Base-by-base conservation (phyloP, 2,329 filamentous ascomycete species). In the Colletotrichum sublineola region DNA sequence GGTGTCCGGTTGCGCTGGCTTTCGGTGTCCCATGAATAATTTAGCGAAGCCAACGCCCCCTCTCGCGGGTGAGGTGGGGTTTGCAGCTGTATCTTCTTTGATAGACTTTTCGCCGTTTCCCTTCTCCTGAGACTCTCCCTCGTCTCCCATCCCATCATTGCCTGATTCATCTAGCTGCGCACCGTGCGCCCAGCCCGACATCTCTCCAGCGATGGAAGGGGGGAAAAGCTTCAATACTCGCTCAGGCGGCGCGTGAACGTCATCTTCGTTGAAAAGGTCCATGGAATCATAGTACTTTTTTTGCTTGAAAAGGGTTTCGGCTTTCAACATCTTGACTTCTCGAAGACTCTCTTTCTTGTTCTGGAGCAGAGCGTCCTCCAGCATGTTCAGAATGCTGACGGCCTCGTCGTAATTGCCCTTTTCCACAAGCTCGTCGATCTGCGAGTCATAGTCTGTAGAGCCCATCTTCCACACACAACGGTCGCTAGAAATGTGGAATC, bases 391-490 rank as follows among this genome's bases (percentile, higher is more conserved):
- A 11, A 99, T 85, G 78, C 95, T 98, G 74, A 98, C 93, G 0
- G 96, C 96, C 82, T 99, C 97, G 77, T 99, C 96, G 67, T 95
- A 94, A 73, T 90, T 89, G 12, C 88, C 90, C 72, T 88, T 89
- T 29, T 91, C 88, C 1, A 97, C 90, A 36, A 99, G 87, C 75
- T 96, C 91, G 72, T 95, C 90, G 31, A 98, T 90, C 79, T 99
- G 96, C 2, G 91, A 91, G 80, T 97, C 94, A 79, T 99, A 99
- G 75, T 95, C 93, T 48, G 95, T 91, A 4, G 96, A 93, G 74
- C 92, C 94, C 96, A 99, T 98, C 77, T 96, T 93, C 96, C 96
- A 99, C 48, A 99, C 93, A 44, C 89, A 93, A 56, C 96, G 89
- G 68, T 98, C 96, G 79, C 96, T 98, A 29, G 93, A 92, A 63